Conservation (phyloP, 495 filamentous ascomycete genomes). For the Tuber microsphaerosporum region DNA sequence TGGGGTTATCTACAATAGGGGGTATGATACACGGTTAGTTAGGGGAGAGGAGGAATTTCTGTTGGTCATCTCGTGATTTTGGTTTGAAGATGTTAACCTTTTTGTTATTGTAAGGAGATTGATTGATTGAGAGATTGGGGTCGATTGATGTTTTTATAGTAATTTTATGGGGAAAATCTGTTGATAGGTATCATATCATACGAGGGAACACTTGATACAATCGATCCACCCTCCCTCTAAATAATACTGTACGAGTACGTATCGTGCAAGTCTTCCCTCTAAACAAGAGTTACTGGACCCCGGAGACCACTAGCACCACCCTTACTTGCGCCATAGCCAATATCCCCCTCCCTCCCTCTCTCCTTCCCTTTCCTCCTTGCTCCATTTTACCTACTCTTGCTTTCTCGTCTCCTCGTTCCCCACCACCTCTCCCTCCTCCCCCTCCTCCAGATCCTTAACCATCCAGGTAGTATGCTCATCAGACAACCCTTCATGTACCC, state of each 20-base stretch:
- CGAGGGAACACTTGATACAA: neutral
- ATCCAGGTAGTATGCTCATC: slow-evolving; percentile 25
- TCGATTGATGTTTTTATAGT: neutral
- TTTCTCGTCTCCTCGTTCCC: neutral
- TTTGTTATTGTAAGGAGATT: neutral
- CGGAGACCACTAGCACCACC: neutral
- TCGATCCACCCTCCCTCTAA: neutral
- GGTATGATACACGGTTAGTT: neutral
- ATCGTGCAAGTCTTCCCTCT: neutral
- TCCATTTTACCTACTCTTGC: neutral
- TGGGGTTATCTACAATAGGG: neutral
- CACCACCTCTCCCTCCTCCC: neutral
- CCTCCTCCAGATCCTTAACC: slow-evolving; percentile 16
- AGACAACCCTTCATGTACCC: slow-evolving; percentile 2
- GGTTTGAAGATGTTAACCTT: neutral
- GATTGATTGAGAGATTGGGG: neutral
- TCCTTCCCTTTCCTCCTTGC: neutral
- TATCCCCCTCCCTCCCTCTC: neutral
- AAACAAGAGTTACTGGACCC: neutral
- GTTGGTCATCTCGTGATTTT: slow-evolving; percentile 4
- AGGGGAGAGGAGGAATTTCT: neutral
- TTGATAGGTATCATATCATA: neutral
- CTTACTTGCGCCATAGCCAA: neutral
- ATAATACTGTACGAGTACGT: neutral
- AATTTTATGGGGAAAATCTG: neutral